Base-by-base conservation (phyloP, 805 yeast genomes). In the Wickerhamomyces strasburgensis region DNA sequence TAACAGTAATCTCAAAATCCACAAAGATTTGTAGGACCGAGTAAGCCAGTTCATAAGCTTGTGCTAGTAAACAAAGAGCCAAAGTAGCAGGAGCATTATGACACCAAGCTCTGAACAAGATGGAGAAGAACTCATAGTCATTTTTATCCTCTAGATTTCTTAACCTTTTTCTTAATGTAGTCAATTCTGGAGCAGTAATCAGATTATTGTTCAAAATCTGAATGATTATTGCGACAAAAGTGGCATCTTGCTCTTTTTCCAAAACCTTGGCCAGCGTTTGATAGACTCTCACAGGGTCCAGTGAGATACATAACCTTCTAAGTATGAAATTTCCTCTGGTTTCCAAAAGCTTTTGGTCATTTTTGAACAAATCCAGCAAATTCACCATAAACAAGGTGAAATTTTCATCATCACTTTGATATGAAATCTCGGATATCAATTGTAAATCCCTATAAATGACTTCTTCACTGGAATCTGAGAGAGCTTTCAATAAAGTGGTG, bases 41-140 rank as follows among this genome's bases (percentile, higher is more conserved):
- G 55, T 78, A 90, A 0, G 96, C 93, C 42, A 89, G 69, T 53
- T 87, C 93, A 57, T 93, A 90, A 38, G 86, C 84, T 38, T 89
- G 89, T 0, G 97, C 84, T 11, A 90, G 65, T 27, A 93, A 65
- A 50, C 97, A 88, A 15, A 93, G 68, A 2, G 95, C 80, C 29
- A 93, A 64, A 0, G 89, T 84, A 5, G 97, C 89, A 2, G 94
- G 88, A 0, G 96, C 80, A 55, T 87, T 90, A 43, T 82, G 81
- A 47, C 95, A 80, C 98, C 98, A 93, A 40, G 94, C 79, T 52
- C 77, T 79, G 62, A 90, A 93, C 38, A 93, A 65, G 1, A 80
- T 66, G 19, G 83, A 72, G 56, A 93, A 93, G 28, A 89, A 67
- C 16, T 68, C 59, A 67, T 80, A 76, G 39, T 85, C 93, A 26